Evolutionary conservation across 306 rosid genomes (phyloP).

Genomic region (Acacia crassicarpa): DNA sequence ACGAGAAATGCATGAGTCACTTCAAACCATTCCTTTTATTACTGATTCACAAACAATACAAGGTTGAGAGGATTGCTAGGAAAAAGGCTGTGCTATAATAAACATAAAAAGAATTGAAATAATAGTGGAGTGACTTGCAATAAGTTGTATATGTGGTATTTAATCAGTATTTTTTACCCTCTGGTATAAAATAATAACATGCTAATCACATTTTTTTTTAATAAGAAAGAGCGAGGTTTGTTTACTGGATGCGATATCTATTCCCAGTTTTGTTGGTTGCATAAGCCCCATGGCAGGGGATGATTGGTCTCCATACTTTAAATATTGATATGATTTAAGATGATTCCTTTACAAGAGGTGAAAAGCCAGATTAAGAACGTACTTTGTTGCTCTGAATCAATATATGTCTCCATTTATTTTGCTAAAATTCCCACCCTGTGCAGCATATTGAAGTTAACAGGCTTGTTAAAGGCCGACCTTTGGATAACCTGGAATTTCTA

Average conservation of each 20-base stretch:
- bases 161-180: neutral
- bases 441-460: slow-evolving; percentile 96
- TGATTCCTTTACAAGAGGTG: neutral
- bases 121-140: slow-evolving; percentile 6
- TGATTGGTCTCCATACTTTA: neutral
- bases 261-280: slow-evolving; percentile 21
- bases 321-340: neutral
- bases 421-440: slow-evolving; percentile 15
- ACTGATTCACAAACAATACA: neutral
- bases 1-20: neutral
- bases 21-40: neutral
- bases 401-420: slow-evolving; percentile 10
- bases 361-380: slow-evolving; percentile 13
- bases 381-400: neutral
- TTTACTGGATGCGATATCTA: neutral
- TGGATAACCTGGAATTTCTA: slow-evolving; percentile 93
- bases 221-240: slow-evolving; percentile 22
- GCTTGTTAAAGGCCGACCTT: slow-evolving; percentile 95
- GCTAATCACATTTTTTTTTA: slow-evolving; percentile 2
- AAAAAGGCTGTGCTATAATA: neutral
- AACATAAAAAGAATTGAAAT: neutral
- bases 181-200: neutral
- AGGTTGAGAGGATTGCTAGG: neutral
- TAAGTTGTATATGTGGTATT: neutral
- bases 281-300: neutral